Evolutionary conservation across 2,329 filamentous ascomycete genomes (phyloP), one percentile per base, ranked within the genome.

Genomic region (Aspergillus neoniger): DNA sequence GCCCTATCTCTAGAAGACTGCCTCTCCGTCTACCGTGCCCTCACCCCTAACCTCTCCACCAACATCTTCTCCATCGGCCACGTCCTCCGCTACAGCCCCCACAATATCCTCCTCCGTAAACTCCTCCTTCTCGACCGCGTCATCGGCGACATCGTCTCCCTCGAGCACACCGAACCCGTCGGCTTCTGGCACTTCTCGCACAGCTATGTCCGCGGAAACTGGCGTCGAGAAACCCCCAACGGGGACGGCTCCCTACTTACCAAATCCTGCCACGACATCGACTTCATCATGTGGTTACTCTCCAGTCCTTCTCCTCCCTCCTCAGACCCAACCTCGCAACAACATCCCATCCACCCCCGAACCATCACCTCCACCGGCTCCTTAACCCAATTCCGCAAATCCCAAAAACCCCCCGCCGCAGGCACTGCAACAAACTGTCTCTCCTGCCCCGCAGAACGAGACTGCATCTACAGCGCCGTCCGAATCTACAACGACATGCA

Each of bases 111-210:
- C 58, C 82, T 99, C 28, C 87, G 92, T 53, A 88, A 89, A 71
- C 79, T 98, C 15, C 82, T 98, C 5, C 83, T 92, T 1, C 83
- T 90, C 65, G 86, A 96, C 55, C 83, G 84, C 12, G 85, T 88
- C 12, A 89, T 99, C 70, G 95, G 95, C 6, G 90, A 97, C 57
- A 82, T 97, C 30, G 80, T 96, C 55, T 94, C 90, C 41, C 83
- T 96, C 41, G 91, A 96, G 64, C 95, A 98, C 76, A 95, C 91
- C 0, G 95, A 98, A 75, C 95, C 95, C 0, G 89, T 99, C 0
- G 95, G 95, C 0, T 96, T 90, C 88, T 98, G 92, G 91, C 95
- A 98, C 74, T 98, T 96, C 73, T 83, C 90, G 0, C 93, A 96
- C 74, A 92, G 88, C 44, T 96, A 94, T 69, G 94, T 98, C 38